phyloP scores from a whole-genome alignment of 345 rosid genomes.

The Gossypium rotundifolium region DNA sequence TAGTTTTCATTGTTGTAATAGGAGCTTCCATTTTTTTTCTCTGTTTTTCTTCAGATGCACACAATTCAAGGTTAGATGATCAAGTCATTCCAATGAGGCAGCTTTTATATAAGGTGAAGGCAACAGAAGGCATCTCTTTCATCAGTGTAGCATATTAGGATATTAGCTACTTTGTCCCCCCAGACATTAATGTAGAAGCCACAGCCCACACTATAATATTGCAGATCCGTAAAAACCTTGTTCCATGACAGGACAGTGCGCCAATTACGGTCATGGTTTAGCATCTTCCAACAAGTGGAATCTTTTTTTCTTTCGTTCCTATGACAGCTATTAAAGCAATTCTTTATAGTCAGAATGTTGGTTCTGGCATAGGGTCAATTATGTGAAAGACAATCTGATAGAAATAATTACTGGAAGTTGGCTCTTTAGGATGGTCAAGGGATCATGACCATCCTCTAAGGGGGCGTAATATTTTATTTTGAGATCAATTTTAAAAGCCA shows the following conservation, averaged over 20 bases:
- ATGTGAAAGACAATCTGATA: neutral
- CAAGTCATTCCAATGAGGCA: neutral
- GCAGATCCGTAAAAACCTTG: neutral
- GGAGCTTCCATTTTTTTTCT: neutral
- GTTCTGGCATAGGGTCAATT: neutral
- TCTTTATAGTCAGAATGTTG: neutral
- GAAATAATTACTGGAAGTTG: neutral
- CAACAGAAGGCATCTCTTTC: conserved; percentile 8
- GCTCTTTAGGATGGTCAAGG: neutral
- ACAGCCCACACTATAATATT: neutral
- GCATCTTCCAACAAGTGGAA: neutral
- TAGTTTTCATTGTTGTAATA: neutral
- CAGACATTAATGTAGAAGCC: conserved; percentile 8
- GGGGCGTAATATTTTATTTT: neutral
- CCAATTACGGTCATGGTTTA: neutral
- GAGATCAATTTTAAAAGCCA: neutral
- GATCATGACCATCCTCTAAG: neutral
- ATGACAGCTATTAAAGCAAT: neutral
- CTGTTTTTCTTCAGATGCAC: neutral
- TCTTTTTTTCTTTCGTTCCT: neutral
- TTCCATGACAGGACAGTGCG: neutral
- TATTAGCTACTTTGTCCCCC: neutral
- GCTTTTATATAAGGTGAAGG: neutral
- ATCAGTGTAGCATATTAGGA: neutral
- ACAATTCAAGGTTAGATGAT: neutral